Conservation (phyloP, 495 filamentous ascomycete species). For the Aspergillus affinis region DNA sequence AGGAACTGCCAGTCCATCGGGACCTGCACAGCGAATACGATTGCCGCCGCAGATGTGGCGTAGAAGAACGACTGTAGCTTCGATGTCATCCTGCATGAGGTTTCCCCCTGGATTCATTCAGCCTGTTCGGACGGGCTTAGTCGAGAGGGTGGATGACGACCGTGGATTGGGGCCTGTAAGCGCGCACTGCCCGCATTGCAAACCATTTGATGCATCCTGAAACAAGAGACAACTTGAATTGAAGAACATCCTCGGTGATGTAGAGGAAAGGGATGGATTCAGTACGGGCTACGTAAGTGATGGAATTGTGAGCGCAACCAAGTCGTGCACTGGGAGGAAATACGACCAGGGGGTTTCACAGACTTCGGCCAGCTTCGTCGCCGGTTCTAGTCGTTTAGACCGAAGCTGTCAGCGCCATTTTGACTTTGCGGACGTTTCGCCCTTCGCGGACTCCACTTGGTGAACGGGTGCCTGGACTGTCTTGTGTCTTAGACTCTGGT, state of each 20-base stretch:
- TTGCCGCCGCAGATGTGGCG: neutral
- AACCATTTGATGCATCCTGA: too few species aligned
- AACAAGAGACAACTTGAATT: too few species aligned
- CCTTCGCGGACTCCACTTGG: neutral
- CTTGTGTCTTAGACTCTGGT: too few species aligned
- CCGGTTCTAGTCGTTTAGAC: neutral
- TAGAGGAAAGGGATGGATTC: too few species aligned
- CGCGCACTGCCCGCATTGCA: too few species aligned
- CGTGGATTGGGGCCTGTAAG: too few species aligned
- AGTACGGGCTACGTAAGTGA: too few species aligned
- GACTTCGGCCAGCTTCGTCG: neutral
- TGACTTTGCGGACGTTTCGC: neutral
- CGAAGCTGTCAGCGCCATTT: neutral
- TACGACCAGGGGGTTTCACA: neutral
- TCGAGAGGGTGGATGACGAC: too few species aligned
- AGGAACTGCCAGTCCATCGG: neutral
- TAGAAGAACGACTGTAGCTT: neutral
- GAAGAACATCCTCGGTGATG: too few species aligned
- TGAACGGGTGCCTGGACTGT: neutral
- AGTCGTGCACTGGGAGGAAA: too few species aligned
- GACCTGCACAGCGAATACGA: neutral
- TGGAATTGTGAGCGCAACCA: too few species aligned
- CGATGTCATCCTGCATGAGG: conserved; percentile 9
- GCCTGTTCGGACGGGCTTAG: too few species aligned
- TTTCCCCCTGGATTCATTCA: neutral